These are phyloP conservation scores for Zygosaccharomyces gambellarensis DNA, from an alignment of 805 yeast genomes.

Conservation along the genomic window DNA sequence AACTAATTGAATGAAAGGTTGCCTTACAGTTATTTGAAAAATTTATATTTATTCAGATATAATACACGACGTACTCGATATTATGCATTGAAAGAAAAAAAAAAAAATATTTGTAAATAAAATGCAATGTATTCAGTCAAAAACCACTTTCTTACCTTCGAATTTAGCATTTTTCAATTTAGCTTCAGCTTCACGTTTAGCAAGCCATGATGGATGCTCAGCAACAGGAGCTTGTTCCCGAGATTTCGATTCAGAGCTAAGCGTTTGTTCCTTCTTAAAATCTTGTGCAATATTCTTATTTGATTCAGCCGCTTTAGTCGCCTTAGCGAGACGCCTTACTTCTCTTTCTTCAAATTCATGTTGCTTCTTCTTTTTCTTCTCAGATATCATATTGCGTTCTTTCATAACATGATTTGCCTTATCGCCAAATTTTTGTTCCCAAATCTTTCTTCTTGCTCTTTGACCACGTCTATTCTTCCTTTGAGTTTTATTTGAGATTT, in stretches of 20 bases:
- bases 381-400: conserved; percentile 50
- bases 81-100: background rate
- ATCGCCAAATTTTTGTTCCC: conserved; percentile 87
- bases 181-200: conserved; percentile 71
- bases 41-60: background rate
- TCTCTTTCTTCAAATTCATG: conserved; percentile 68
- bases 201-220: conserved; percentile 97
- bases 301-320: conserved; percentile 36
- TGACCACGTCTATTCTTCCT: conserved; percentile 94
- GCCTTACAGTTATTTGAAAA: background rate
- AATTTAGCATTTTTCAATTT: conserved; percentile 61
- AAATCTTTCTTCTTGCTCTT: conserved; percentile 91
- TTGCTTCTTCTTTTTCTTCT: conserved; percentile 56
- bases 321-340: conserved; percentile 57
- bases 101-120: background rate
- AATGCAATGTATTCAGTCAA: conserved; percentile 41
- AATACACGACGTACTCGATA: background rate
- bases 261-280: background rate
- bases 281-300: conserved; percentile 12
- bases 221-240: conserved; percentile 4
- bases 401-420: conserved; percentile 78
- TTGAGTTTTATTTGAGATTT: conserved; percentile 35
- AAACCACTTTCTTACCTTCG: conserved; percentile 78
- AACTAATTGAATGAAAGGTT: background rate
- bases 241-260: background rate